phyloP scores from a whole-genome alignment of 768 basidiomycete species.

The Imleria badia region DNA sequence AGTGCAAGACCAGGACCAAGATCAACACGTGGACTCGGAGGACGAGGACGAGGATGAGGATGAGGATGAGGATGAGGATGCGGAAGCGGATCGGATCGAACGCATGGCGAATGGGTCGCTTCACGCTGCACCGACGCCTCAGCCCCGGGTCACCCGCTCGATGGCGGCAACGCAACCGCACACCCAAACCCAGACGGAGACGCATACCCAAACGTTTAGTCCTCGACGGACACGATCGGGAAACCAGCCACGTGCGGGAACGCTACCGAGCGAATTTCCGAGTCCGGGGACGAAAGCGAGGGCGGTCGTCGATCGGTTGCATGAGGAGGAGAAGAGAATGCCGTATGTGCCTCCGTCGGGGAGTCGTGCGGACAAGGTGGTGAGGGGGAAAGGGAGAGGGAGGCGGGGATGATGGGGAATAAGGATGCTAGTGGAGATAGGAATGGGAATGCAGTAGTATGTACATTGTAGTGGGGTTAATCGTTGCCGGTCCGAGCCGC shows the following conservation, averaged over 20 bases:
- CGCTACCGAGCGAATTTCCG: constrained; percentile 3
- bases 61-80: background rate
- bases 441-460: too few species aligned
- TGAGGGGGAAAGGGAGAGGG: background rate
- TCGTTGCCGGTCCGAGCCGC: too few species aligned
- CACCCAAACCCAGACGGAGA: too few species aligned
- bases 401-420: background rate
- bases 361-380: constrained; percentile 14
- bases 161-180: background rate
- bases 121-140: background rate
- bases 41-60: background rate
- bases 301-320: constrained; percentile 9
- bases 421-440: too few species aligned
- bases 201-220: background rate
- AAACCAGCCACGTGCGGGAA: background rate
- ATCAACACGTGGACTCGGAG: background rate
- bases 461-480: too few species aligned
- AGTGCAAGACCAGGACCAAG: background rate
- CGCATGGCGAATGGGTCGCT: constrained; percentile 14
- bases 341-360: constrained; percentile 14
- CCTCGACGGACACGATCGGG: constrained; percentile 12
- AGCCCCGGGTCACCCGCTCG: constrained; percentile 11
- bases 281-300: constrained; percentile 16
- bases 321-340: background rate
- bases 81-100: constrained; percentile 12